Percentiles rank a stretch among this genome's conserved stretches.
Evolutionary conservation across 257 asterid genomes (phyloP).

Genomic region (Prunella vulgaris): DNA sequence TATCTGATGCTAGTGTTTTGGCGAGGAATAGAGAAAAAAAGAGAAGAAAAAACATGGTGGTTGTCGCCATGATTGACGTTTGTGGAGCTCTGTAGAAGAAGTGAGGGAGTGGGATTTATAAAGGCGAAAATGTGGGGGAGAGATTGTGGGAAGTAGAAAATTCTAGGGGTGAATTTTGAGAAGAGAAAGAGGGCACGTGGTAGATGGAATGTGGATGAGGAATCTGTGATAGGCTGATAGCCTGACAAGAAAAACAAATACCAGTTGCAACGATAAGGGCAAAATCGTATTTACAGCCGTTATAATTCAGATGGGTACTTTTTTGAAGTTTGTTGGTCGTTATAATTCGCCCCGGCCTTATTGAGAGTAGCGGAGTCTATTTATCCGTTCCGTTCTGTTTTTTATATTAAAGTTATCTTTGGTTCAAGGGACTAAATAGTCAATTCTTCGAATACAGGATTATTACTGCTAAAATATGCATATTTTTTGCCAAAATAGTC

Average conservation of each 20-base stretch:
- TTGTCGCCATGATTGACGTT: constrained; percentile 13
- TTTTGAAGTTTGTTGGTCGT: too few species aligned
- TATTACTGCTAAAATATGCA: too few species aligned
- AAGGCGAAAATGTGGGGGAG: too few species aligned
- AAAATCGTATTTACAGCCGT: not conserved
- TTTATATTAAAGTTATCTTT: too few species aligned
- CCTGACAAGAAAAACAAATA: not conserved
- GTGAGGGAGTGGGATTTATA: constrained; percentile 2
- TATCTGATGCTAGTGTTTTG: constrained; percentile 37
- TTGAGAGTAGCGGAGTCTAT: too few species aligned
- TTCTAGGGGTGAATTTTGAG: not conserved
- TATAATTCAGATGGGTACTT: too few species aligned
- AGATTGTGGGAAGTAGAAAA: constrained; percentile 19
- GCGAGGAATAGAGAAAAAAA: constrained; percentile 20
- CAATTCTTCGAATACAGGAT: too few species aligned
- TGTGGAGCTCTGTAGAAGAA: not conserved
- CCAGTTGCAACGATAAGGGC: not conserved
- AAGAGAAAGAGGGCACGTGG: not conserved
- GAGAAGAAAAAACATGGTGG: not conserved
- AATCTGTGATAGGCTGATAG: not conserved
- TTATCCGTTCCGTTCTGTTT: too few species aligned
- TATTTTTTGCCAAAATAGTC: too few species aligned
- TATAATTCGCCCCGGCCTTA: too few species aligned
- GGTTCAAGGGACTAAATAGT: too few species aligned
- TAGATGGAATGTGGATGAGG: not conserved